These are phyloP conservation scores for Simplicillium sp. DNA, from an alignment of 2,329 filamentous ascomycete genomes.

Conservation along the genomic window DNA sequence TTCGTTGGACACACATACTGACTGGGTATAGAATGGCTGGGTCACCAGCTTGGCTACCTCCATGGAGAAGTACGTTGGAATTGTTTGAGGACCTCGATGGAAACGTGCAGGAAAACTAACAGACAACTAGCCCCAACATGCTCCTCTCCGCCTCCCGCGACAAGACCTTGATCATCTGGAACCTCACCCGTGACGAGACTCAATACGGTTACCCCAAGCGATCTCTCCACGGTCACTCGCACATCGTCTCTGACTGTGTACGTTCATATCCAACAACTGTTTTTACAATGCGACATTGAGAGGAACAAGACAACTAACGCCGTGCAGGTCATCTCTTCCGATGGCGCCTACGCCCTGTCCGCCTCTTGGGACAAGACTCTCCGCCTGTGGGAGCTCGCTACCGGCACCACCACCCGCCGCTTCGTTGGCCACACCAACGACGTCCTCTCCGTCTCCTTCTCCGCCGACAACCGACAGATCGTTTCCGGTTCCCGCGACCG, in stretches of 20 bases:
- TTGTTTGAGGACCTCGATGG: not conserved
- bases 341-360: constrained; percentile 97
- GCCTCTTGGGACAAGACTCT: constrained; percentile 99
- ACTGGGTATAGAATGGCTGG: constrained; percentile 68
- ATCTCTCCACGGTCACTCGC: constrained; percentile 96
- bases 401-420: constrained; percentile 91
- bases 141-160: constrained; percentile 95
- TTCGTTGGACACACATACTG: constrained; percentile 13
- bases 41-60: constrained; percentile 97
- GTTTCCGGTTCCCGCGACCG: constrained; percentile 97
- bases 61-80: constrained; percentile 78
- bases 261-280: constrained; percentile 35
- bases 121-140: constrained; percentile 78
- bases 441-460: constrained; percentile 99
- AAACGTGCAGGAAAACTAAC: constrained; percentile 8
- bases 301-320: constrained; percentile 13
- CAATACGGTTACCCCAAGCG: constrained; percentile 99
- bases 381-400: constrained; percentile 97
- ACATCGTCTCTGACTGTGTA: constrained; percentile 99
- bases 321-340: constrained; percentile 89
- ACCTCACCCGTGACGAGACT: constrained; percentile 96
- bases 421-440: constrained; percentile 99
- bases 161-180: constrained; percentile 99
- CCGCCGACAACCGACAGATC: constrained; percentile 99
- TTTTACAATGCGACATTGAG: not conserved